Percentiles rank a stretch among this genome's conserved stretches.
Evolutionary conservation across 139 green algal genomes (phyloP).

Genomic region (Chlorella sp.): DNA sequence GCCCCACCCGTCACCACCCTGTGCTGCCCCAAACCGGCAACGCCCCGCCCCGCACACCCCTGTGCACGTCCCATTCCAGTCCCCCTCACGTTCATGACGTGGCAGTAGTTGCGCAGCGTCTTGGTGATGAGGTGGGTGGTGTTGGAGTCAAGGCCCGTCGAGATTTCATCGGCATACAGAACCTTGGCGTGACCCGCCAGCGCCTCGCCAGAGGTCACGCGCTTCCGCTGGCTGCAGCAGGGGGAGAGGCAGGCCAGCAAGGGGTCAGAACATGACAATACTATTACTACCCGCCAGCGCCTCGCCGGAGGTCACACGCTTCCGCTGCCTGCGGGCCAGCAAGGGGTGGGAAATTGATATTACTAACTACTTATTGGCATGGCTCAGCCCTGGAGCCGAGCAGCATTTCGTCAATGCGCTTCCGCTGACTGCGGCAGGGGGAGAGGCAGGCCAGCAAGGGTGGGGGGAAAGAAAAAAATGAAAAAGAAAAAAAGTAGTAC

Average conservation of each 20-base stretch:
- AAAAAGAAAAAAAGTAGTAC: too few relatives aligned
- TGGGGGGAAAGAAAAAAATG: neutral
- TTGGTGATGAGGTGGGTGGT: slow-evolving; percentile 58
- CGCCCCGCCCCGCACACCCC: neutral
- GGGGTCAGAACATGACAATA: neutral
- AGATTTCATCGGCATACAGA: slow-evolving; percentile 67
- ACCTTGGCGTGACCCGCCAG: slow-evolving; percentile 46
- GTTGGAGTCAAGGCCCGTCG: slow-evolving; percentile 65
- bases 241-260: neutral
- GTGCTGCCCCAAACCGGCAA: neutral
- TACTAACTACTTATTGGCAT: too few relatives aligned
- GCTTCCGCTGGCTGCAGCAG: slow-evolving; percentile 51
- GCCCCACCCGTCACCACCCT: too few relatives aligned
- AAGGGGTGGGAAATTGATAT: too few relatives aligned
- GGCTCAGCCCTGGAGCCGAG: too few relatives aligned
- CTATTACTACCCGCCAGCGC: slow-evolving; percentile 69
- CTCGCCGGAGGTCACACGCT: slow-evolving; percentile 68
- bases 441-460: neutral
- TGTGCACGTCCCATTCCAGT: neutral
- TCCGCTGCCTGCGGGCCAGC: too few relatives aligned
- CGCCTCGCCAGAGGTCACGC: slow-evolving; percentile 73
- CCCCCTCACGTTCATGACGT: slow-evolving; percentile 37
- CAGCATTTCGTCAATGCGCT: too few relatives aligned
- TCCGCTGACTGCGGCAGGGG: slow-evolving; percentile 41
- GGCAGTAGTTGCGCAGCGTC: slow-evolving; percentile 49